Conservation (phyloP, 257 asterid species). For the Solanum sejunctum region DNA sequence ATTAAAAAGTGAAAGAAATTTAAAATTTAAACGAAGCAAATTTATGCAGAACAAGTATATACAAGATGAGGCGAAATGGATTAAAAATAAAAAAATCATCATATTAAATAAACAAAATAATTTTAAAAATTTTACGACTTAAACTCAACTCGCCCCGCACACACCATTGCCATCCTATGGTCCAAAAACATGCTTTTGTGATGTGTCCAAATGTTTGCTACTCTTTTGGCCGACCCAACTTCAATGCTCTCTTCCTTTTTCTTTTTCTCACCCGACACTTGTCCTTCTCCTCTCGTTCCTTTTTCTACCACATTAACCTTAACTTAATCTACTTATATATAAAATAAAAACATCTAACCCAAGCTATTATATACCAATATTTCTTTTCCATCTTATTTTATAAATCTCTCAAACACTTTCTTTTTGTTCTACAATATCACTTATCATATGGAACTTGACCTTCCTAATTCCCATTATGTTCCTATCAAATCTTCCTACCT, state of each 20-base stretch:
- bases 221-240: slow-evolving; percentile 67
- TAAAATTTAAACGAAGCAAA: no score
- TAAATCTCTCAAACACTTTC: neutral
- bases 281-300: neutral
- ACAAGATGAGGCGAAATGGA: fast-evolving
- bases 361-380: neutral
- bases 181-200: slow-evolving; percentile 9
- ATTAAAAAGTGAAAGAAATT: no score
- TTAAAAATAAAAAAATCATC: no score
- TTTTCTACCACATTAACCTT: neutral
- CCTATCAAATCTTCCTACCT: slow-evolving; percentile 1
- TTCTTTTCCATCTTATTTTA: neutral
- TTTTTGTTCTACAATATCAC: neutral
- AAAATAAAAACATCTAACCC: neutral
- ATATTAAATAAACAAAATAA: fast-evolving
- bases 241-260: slow-evolving; percentile 24
- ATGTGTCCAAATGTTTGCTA: slow-evolving; percentile 35
- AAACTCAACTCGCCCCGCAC: no score
- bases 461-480: slow-evolving; percentile 6
- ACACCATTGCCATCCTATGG: no score
- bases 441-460: slow-evolving; percentile 47
- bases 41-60: no score
- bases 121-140: no score
- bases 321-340: neutral
- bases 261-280: neutral